phyloP scores from a whole-genome alignment of 257 asterid genomes.

The Perilla frutescens region DNA sequence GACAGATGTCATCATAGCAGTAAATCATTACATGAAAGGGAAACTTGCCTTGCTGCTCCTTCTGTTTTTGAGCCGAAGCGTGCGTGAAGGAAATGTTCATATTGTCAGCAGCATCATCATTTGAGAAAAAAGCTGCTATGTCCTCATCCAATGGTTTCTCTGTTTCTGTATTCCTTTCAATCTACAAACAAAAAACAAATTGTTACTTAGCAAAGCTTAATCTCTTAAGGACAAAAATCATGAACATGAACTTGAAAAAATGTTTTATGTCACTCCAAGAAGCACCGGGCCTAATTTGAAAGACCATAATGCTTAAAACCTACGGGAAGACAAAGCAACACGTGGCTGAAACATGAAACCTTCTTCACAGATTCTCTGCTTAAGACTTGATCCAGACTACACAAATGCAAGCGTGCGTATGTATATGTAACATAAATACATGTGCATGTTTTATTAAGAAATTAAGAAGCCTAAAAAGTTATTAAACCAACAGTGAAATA shows the following conservation, averaged over 20 bases:
- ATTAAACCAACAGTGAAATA: constrained; percentile 4
- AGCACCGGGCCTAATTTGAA: background rate
- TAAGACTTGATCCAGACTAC: background rate
- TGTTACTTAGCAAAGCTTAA: constrained; percentile 14
- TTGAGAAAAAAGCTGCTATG: constrained; percentile 37
- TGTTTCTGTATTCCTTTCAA: constrained; percentile 18
- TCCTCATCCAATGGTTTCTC: constrained; percentile 35
- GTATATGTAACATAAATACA: background rate
- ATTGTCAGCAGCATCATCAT: constrained; percentile 31
- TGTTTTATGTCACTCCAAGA: background rate
- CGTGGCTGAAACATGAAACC: background rate
- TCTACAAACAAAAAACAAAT: constrained; percentile 37
- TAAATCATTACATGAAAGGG: background rate
- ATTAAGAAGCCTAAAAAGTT: background rate
- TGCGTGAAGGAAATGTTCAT: constrained; percentile 1
- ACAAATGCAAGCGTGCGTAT: background rate
- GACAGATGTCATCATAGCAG: constrained; percentile 9
- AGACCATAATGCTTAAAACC: background rate
- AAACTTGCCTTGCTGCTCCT: constrained; percentile 39
- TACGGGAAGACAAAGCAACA: background rate
- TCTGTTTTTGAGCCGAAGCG: constrained; percentile 13
- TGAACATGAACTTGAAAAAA: constrained; percentile 22
- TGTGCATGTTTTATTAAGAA: background rate
- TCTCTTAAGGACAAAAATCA: background rate
- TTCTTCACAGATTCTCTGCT: background rate